phyloP scores from a whole-genome alignment of 495 filamentous ascomycete genomes.

The Hypoxylon lienhwacheense region DNA sequence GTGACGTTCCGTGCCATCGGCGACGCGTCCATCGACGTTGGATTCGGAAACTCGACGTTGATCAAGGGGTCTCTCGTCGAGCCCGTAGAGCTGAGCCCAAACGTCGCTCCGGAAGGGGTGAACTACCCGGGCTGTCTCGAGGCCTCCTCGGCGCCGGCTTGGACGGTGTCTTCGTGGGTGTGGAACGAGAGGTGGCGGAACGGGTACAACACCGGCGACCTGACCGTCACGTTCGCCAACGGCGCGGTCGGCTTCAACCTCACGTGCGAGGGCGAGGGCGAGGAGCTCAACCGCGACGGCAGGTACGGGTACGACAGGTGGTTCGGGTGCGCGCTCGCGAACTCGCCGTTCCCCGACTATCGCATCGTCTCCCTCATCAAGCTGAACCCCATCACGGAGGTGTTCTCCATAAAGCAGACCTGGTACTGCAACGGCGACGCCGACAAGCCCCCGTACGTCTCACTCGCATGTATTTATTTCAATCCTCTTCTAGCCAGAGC shows the following conservation, averaged over 20 bases:
- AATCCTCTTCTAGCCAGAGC: background rate
- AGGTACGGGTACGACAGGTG: constrained; percentile 22
- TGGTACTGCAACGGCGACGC: constrained; percentile 26
- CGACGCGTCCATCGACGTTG: background rate
- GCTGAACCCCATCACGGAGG: constrained; percentile 19
- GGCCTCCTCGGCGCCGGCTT: constrained; percentile 16
- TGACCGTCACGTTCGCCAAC: constrained; percentile 22
- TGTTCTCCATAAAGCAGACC: constrained; percentile 24
- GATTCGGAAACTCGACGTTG: constrained; percentile 2
- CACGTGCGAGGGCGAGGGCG: constrained; percentile 23
- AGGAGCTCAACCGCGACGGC: constrained; percentile 28
- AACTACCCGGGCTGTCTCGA: constrained; percentile 28
- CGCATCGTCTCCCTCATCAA: constrained; percentile 12
- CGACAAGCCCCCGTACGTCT: constrained; percentile 13
- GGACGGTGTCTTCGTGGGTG: constrained; percentile 23
- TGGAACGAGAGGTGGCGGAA: constrained; percentile 27
- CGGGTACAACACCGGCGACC: constrained; percentile 12
- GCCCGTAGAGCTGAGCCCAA: constrained; percentile 27
- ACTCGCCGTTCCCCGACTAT: constrained; percentile 13
- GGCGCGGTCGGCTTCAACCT: constrained; percentile 18
- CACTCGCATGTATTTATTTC: background rate
- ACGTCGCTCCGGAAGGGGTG: constrained; percentile 29
- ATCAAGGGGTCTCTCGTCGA: constrained; percentile 24
- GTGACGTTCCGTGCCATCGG: constrained; percentile 25
- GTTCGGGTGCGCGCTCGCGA: constrained; percentile 14